These are phyloP conservation scores for Hylodesmum podocarpum DNA, from an alignment of 306 rosid species.

Conservation along the genomic window DNA sequence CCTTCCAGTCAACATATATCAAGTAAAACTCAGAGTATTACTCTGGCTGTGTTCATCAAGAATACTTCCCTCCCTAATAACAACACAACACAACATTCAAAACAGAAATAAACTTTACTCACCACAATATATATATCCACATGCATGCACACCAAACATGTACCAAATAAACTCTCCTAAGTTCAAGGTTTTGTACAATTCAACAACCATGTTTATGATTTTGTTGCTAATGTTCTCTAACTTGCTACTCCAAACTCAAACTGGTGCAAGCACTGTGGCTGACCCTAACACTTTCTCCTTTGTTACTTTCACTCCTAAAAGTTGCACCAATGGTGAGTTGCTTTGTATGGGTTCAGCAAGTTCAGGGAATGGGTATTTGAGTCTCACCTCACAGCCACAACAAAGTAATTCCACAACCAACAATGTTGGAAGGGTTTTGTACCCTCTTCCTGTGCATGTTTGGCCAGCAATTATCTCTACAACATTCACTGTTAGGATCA, in stretches of 20 bases:
- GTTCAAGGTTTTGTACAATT: neutral
- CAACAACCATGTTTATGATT: constrained; percentile 30
- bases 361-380: constrained; percentile 41
- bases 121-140: constrained; percentile 1
- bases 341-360: constrained; percentile 62
- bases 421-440: constrained; percentile 51
- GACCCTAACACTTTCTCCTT: constrained; percentile 43
- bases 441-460: constrained; percentile 38
- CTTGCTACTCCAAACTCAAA: constrained; percentile 30
- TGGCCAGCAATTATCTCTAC: constrained; percentile 63
- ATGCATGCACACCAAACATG: neutral
- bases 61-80: constrained; percentile 4
- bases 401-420: constrained; percentile 19
- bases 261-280: constrained; percentile 12
- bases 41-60: neutral
- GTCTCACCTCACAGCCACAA: constrained; percentile 51
- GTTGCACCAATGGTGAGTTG: constrained; percentile 46
- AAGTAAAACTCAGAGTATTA: constrained; percentile 9
- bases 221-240: constrained; percentile 24
- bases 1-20: neutral
- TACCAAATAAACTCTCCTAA: neutral
- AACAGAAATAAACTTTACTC: neutral
- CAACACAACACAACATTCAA: constrained; percentile 33
- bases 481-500: constrained; percentile 52
- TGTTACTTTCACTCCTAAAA: constrained; percentile 45